phyloP scores from a whole-genome alignment of 1,139 yeast genomes.

The Sugiyamaella pinicola region DNA sequence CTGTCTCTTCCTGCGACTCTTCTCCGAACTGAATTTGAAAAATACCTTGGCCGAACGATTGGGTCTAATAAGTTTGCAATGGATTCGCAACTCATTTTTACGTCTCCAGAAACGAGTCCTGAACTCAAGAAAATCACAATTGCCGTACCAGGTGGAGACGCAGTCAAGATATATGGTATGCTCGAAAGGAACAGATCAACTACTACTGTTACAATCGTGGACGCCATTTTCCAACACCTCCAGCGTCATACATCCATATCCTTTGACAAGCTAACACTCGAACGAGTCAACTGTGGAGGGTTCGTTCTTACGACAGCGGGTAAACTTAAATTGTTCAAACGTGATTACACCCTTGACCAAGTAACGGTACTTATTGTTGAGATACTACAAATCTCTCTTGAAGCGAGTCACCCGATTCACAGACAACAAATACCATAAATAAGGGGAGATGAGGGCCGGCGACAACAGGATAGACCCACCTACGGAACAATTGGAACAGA shows the following conservation, averaged over 20 bases:
- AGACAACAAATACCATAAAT: not conserved
- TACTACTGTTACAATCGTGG: conserved; percentile 11
- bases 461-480: too few relatives aligned
- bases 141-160: conserved; percentile 28
- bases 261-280: conserved; percentile 26
- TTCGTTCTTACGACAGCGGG: conserved; percentile 31
- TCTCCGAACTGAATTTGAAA: conserved; percentile 21
- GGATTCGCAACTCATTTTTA: conserved; percentile 30
- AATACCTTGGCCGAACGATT: conserved; percentile 16
- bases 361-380: not conserved
- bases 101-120: conserved; percentile 21
- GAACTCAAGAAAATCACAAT: conserved; percentile 29
- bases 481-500: not conserved
- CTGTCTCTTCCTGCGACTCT: conserved; percentile 18
- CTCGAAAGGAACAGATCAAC: conserved; percentile 15
- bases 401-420: not conserved
- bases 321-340: conserved; percentile 27
- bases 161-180: conserved; percentile 15
- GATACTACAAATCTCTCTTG: not conserved
- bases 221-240: conserved; percentile 27
- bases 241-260: conserved; percentile 25
- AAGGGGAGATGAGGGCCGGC: too few relatives aligned
- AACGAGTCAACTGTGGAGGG: conserved; percentile 32
- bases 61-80: conserved; percentile 11
- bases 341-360: conserved; percentile 16